Evolutionary conservation across 1,284 basidiomycete species (phyloP).

Genomic region (Tilletia setariae): DNA sequence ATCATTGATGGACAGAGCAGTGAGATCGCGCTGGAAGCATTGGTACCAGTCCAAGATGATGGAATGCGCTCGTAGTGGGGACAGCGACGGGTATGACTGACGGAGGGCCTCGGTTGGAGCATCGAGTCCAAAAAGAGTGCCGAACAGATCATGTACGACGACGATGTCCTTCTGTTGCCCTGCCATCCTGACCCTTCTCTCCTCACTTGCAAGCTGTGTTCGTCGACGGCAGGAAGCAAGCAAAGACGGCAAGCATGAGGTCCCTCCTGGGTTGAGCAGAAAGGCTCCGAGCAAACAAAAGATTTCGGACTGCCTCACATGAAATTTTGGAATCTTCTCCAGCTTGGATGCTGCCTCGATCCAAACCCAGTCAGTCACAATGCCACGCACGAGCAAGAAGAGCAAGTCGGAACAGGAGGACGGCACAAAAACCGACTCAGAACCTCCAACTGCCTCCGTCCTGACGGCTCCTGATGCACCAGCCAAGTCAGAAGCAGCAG

Average conservation of each 20-base stretch:
- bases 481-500: not conserved
- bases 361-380: not conserved
- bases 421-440: not conserved
- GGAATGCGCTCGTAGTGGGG: constrained; percentile 37
- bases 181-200: too few species aligned
- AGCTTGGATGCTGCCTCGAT: too few species aligned
- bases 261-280: too few species aligned
- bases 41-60: constrained; percentile 50
- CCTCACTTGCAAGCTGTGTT: too few species aligned
- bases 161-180: constrained; percentile 19
- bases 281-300: too few species aligned
- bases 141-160: constrained; percentile 47
- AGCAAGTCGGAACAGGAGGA: not conserved
- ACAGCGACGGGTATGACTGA: constrained; percentile 31
- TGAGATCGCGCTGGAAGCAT: constrained; percentile 40
- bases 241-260: too few species aligned
- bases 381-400: constrained; percentile 12
- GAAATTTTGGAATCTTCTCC: too few species aligned
- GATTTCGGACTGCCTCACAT: too few species aligned
- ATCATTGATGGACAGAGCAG: constrained; percentile 34
- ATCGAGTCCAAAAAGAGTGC: constrained; percentile 38
- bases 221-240: too few species aligned
- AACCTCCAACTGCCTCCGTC: not conserved
- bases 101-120: constrained; percentile 33
- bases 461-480: not conserved